These are phyloP conservation scores for Abortiporus biennis DNA, from an alignment of 1,284 basidiomycete genomes.

Conservation along the genomic window DNA sequence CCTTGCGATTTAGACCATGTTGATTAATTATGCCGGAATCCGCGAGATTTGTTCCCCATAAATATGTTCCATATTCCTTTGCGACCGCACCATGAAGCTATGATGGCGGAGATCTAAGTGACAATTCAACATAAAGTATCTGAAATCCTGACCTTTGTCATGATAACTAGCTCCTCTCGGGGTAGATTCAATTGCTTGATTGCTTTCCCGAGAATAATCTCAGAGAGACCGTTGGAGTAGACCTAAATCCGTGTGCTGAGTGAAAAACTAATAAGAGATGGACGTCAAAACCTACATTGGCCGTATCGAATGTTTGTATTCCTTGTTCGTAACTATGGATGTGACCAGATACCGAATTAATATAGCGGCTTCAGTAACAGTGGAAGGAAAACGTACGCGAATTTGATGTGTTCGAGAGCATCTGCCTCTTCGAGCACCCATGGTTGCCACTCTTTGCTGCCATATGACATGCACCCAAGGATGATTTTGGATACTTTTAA, in stretches of 20 bases:
- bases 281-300: slow-evolving; percentile 26
- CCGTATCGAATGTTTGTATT: slow-evolving; percentile 47
- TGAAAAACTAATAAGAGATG: neutral
- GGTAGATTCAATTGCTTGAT: slow-evolving; percentile 44
- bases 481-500: slow-evolving; percentile 36
- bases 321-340: slow-evolving; percentile 29
- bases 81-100: slow-evolving; percentile 10
- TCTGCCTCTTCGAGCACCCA: slow-evolving; percentile 35
- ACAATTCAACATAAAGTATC: neutral
- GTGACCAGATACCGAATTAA: neutral
- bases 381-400: slow-evolving; percentile 23
- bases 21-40: slow-evolving; percentile 31
- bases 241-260: slow-evolving; percentile 4
- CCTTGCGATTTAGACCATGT: slow-evolving; percentile 34
- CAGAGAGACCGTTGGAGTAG: slow-evolving; percentile 25
- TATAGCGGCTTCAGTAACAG: neutral
- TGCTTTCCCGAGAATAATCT: slow-evolving; percentile 26
- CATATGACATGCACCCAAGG: slow-evolving; percentile 33
- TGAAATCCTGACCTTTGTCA: slow-evolving; percentile 40
- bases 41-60: slow-evolving; percentile 15
- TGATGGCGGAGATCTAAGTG: neutral
- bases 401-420: slow-evolving; percentile 29
- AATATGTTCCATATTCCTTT: slow-evolving; percentile 31
- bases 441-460: slow-evolving; percentile 21
- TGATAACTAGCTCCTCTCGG: slow-evolving; percentile 48